Percentiles rank a stretch among this genome's conserved stretches.
These are phyloP conservation scores for Elaphomyces granulatus DNA, from an alignment of 495 filamentous ascomycete species.

Conservation along the genomic window DNA sequence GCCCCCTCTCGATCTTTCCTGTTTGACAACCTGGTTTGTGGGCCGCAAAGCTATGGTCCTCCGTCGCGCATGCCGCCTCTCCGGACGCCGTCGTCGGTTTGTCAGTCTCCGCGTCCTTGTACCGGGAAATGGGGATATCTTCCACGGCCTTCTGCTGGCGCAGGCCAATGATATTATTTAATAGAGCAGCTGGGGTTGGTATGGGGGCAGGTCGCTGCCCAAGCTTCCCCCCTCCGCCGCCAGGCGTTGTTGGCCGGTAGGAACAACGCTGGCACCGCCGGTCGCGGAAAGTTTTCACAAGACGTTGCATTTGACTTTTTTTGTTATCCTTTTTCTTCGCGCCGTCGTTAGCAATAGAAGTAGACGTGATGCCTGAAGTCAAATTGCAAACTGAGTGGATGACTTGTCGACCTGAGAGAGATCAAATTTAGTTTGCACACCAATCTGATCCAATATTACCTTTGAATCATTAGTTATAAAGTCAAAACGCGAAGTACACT, in stretches of 20 bases:
- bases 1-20: slow-evolving; percentile 12
- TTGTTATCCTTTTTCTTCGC: slow-evolving; percentile 1
- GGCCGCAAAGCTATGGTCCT: slow-evolving; percentile 27
- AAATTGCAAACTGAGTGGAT: no score
- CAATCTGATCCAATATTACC: no score
- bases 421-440: no score
- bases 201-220: slow-evolving; percentile 3
- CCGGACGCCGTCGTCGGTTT: slow-evolving; percentile 4
- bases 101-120: slow-evolving; percentile 3
- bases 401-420: no score
- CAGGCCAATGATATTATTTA: slow-evolving; percentile 19
- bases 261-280: slow-evolving; percentile 17
- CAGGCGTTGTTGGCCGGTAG: slow-evolving; percentile 20
- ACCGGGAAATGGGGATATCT: slow-evolving; percentile 11
- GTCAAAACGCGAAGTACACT: no score
- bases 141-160: slow-evolving; percentile 23
- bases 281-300: no score
- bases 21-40: slow-evolving; percentile 22
- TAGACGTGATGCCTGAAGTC: no score
- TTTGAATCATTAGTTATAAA: no score
- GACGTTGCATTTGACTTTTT: slow-evolving; percentile 7
- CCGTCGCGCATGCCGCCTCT: slow-evolving; percentile 14
- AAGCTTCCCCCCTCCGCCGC: neutral
- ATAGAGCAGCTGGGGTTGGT: slow-evolving; percentile 13
- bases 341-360: neutral